Conservation (phyloP, 805 yeast genomes). For the Candida railenensis region DNA sequence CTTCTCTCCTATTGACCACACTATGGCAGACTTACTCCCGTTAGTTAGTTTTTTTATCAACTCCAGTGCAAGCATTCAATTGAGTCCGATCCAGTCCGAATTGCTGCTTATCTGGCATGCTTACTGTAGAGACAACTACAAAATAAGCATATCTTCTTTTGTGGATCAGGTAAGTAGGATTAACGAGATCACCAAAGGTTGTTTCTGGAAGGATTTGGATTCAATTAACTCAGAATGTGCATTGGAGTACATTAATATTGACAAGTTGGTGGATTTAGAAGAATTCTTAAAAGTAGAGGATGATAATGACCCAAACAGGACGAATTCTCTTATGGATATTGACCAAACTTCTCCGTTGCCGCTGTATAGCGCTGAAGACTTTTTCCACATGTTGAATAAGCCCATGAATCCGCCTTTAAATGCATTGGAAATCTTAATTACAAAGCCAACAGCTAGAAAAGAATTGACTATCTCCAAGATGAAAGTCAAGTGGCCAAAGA, state of each 20-base stretch:
- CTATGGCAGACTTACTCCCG: background rate
- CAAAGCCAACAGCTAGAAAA: constrained; percentile 39
- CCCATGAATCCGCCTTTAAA: constrained; percentile 1
- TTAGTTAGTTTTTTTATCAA: background rate
- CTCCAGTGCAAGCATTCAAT: background rate
- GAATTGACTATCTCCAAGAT: constrained; percentile 40
- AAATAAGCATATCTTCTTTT: background rate
- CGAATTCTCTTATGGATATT: background rate
- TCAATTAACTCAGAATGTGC: background rate
- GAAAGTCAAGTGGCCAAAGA: constrained; percentile 31
- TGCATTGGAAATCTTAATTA: constrained; percentile 18
- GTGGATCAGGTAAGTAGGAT: background rate
- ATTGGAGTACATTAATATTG: background rate
- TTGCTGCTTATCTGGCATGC: background rate
- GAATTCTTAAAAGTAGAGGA: background rate
- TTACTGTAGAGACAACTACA: background rate
- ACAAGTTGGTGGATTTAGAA: background rate
- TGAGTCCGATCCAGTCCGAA: background rate
- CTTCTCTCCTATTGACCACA: background rate
- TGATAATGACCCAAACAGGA: background rate
- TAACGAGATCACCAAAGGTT: background rate
- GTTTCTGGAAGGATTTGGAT: background rate
- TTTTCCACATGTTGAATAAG: background rate
- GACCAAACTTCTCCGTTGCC: background rate
- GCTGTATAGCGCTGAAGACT: background rate